A percentile compares a stretch with the other conserved stretches of the same genome.
Evolutionary conservation across 1,284 basidiomycete species (phyloP).

Genomic region (Dichomitus squalens): DNA sequence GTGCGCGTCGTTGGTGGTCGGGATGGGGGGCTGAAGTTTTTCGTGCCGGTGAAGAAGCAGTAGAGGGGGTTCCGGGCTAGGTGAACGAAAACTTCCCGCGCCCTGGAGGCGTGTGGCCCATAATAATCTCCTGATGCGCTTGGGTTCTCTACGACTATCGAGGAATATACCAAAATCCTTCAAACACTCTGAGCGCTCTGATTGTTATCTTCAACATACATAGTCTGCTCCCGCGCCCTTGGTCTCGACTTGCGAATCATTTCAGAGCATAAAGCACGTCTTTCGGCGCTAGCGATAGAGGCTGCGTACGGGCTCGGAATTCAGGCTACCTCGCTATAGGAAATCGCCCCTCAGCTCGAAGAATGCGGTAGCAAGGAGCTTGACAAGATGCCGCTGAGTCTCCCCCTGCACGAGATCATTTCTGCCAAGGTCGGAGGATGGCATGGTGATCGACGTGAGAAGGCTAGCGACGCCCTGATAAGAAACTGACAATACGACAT

Average conservation of each 20-base stretch:
- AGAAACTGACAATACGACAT: neutral
- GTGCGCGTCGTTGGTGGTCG: slow-evolving; percentile 46
- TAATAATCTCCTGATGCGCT: neutral
- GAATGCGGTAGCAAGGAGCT: no score
- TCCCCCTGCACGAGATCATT: no score
- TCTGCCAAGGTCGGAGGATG: neutral
- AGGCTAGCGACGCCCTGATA: neutral
- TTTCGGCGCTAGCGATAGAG: no score
- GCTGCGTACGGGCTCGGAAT: no score
- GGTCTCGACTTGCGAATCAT: no score
- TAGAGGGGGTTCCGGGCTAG: neutral
- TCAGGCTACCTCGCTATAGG: no score
- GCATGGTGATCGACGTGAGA: neutral
- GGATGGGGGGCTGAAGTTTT: slow-evolving; percentile 42
- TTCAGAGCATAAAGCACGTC: no score
- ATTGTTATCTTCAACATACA: no score
- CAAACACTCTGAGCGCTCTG: no score
- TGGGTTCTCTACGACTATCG: neutral
- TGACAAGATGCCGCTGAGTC: no score
- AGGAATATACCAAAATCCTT: neutral
- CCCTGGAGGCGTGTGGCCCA: neutral
- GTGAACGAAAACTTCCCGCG: neutral
- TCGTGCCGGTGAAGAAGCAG: neutral
- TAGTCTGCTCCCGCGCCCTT: no score
- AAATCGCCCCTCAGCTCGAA: no score